Evolutionary conservation across 1,284 basidiomycete genomes (phyloP), one percentile per base, ranked within the genome.

Genomic region (Leccinum huronense): DNA sequence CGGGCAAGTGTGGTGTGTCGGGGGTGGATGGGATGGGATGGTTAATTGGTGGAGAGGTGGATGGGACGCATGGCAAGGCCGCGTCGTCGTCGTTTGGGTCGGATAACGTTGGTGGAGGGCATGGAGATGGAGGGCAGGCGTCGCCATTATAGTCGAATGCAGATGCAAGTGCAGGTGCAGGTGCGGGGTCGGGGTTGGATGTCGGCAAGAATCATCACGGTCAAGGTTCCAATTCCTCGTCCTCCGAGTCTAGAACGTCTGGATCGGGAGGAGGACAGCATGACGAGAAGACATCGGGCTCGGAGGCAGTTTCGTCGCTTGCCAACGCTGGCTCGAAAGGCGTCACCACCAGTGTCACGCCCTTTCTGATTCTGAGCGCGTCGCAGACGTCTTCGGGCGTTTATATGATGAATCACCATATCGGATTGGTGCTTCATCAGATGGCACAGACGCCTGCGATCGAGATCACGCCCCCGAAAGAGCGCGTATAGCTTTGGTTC

Each of bases 361-460:
- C 70, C 3, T 74, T 71, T 16, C 72, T 72, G 19, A 72, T 74
- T 10, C 64, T 72, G 23, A 71, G 45, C 16, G 65, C 58, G 34
- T 58, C 71, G 31, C 65, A 58, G 16, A 48, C 48, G 2, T 40
- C 38, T 5, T 11, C 36, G 23, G 16, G 31, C 10, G 38, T 3
- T 16, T 16, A 2, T 38, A 14, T 14, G 14, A 38, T 14, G 14
- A 38, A 38, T 40, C 6, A 40, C 14, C 38, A 16, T 16, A 40
- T 38, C 36, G 36, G 13, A 38, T 13, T 38, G 5, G 36, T 38
- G 13, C 5, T 5, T 6, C 23, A 19, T 56, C 61, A 5, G 57
- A 53, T 1, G 33, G 40, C 48, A 33, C 19, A 11, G 65, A 65
- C 19, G 63, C 57, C 40, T 31, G 42, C 5, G 61, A 60, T 11